Base-by-base conservation (phyloP, 2,329 filamentous ascomycete species). In the Colletotrichum gigasporum region DNA sequence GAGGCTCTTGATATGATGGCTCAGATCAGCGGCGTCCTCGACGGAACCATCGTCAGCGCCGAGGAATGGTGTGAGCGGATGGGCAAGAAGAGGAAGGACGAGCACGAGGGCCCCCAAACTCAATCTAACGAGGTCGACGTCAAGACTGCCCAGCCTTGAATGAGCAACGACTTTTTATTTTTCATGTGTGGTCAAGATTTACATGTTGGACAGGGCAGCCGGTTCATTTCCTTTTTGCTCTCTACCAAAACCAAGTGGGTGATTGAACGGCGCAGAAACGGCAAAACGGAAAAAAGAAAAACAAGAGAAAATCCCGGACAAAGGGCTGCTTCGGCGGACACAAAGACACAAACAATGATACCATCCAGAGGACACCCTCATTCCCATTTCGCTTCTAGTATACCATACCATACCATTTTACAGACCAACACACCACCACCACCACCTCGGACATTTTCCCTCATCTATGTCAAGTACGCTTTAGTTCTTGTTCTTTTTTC, bases 1-100 rank as follows among this genome's bases (percentile, higher is more conserved):
- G 95, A 98, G 75, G 93, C 94, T 0, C 82, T 98, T 12, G 94
- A 97, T 70, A 97, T 98, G 91, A 94, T 98, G 85, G 87, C 89
- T 1, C 94, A 97, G 75, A 93, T 99, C 51, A 96, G 90, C 39
- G 89, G 90, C 5, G 92, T 97, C 2, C 85, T 98, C 8, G 92
- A 96, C 69, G 91, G 93, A 55, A 98, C 96, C 0, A 91, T 98
- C 55, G 87, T 92, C 58, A 96, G 92, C 71, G 96, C 96, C 0
- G 95, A 98, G 77, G 88, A 90, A 70, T 98, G 96, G 96, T 92
- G 95, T 68, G 91, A 94, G 63, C 84, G 90, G 18, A 82, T 97
- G 63, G 92, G 91, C 30, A 78, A 75, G 69, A 74, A 70, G 67
- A 68, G 71, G 58, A 67, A 63, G 30, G 73, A 76, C 4, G 35